These are phyloP conservation scores for Fusarium liriodendri DNA, from an alignment of 2,329 filamentous ascomycete genomes.

Conservation along the genomic window DNA sequence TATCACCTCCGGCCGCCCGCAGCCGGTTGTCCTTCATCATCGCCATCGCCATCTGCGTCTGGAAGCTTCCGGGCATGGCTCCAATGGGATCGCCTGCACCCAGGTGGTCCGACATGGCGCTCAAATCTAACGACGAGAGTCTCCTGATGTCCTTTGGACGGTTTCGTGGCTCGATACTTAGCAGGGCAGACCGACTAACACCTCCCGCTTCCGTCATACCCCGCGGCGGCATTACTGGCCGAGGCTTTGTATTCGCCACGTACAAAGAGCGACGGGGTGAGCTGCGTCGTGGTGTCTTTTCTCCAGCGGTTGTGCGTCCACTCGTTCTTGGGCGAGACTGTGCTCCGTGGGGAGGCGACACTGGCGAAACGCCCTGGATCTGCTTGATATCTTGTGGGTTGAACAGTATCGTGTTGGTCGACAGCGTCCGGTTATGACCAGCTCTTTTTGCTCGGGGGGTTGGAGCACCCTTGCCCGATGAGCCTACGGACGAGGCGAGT, in stretches of 20 bases:
- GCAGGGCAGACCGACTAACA: slow-evolving; percentile 58
- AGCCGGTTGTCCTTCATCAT: slow-evolving; percentile 68
- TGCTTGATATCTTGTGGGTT: slow-evolving; percentile 69
- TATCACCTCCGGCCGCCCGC: slow-evolving; percentile 55
- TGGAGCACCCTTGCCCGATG: slow-evolving; percentile 44
- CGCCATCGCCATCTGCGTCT: slow-evolving; percentile 82
- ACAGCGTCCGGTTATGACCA: slow-evolving; percentile 78
- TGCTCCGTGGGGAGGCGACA: slow-evolving; percentile 52
- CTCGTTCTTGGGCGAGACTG: slow-evolving; percentile 53
- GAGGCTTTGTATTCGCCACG: slow-evolving; percentile 61
- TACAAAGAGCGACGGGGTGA: slow-evolving; percentile 61
- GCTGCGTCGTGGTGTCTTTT: slow-evolving; percentile 55
- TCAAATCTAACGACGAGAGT: slow-evolving; percentile 75
- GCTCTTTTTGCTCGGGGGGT: slow-evolving; percentile 53
- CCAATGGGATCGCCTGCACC: slow-evolving; percentile 71
- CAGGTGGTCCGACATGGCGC: slow-evolving; percentile 77
- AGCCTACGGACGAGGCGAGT: slow-evolving; percentile 49
- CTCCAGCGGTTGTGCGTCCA: slow-evolving; percentile 45
- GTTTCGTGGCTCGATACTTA: slow-evolving; percentile 60
- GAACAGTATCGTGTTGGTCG: slow-evolving; percentile 86
- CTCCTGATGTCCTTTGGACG: slow-evolving; percentile 54
- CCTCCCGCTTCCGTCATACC: slow-evolving; percentile 50
- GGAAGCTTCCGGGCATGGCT: slow-evolving; percentile 79
- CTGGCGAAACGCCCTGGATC: slow-evolving; percentile 55
- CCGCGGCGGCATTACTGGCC: slow-evolving; percentile 64